Percentiles rank a stretch among this genome's conserved stretches.
phyloP scores from a whole-genome alignment of 148 eudicot species.

The Rhododendron ovatum region DNA sequence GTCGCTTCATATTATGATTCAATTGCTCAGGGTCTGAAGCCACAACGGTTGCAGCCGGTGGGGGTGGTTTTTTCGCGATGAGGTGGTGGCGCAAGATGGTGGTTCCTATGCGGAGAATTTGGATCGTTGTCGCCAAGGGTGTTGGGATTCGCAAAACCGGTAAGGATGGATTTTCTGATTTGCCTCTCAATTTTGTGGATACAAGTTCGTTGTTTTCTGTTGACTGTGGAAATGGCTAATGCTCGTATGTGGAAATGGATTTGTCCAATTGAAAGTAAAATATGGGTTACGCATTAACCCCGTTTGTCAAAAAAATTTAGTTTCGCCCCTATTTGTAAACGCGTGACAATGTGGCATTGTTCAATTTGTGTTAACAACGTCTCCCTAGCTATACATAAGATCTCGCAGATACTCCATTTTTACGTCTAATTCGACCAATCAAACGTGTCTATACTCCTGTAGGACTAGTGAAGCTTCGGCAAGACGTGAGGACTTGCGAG shows the following conservation, averaged over 20 bases:
- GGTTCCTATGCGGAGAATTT: not conserved
- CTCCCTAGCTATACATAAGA: not conserved
- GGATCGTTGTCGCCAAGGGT: not conserved
- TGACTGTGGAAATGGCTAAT: not conserved
- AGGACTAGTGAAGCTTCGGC: not conserved
- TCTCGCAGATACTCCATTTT: not conserved
- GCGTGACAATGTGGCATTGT: not conserved
- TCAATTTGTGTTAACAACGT: not conserved
- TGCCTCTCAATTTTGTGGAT: not conserved
- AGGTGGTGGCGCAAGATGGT: constrained; percentile 1
- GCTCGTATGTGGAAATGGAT: not conserved
- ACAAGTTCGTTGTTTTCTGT: not conserved
- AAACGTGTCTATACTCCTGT: not conserved
- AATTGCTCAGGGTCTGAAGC: not conserved
- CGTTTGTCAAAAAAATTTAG: not conserved
- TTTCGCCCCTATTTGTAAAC: not conserved
- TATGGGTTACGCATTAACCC: not conserved
- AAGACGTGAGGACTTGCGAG: not conserved
- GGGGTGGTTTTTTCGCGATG: not conserved
- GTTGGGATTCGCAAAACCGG: not conserved
- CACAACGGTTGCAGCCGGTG: not conserved
- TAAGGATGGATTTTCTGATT: not conserved
- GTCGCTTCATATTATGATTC: not conserved
- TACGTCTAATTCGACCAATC: not conserved
- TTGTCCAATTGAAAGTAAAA: not conserved